Base-by-base conservation (phyloP, 2,329 filamentous ascomycete genomes). In the Fusarium devonianum region DNA sequence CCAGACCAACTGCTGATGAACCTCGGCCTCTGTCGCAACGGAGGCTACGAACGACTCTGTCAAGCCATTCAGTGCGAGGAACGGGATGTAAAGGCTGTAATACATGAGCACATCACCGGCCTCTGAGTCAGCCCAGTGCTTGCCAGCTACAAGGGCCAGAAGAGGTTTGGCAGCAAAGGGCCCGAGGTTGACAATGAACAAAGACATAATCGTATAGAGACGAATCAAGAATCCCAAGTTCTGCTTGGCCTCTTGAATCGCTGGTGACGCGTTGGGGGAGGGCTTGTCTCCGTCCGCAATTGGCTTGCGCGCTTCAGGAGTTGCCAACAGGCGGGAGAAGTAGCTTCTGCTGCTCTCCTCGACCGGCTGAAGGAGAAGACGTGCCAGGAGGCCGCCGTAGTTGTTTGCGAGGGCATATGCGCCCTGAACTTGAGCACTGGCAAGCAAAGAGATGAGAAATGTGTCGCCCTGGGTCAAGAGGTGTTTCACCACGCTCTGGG, bases 381-480 rank as follows among this genome's bases (percentile, higher is more conserved):
- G 84, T 0, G 94, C 94, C 19, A 96, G 76, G 0, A 99, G 82
- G 3, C 92, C 90, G 16, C 94, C 94, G 69, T 94, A 99, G 71
- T 97, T 99, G 64, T 92, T 92, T 41, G 93, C 94, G 5, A 99
- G 80, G 0, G 92, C 91, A 67, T 97, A 99, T 25, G 91, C 86
- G 11, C 94, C 94, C 74, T 97, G 94, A 4, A 92, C 88, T 30
- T 84, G 78, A 1, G 94, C 82, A 0, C 86, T 85, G 6, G 92
- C 87, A 48, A 97, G 79, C 10, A 86, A 75, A 12, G 89, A 87
- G 56, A 99, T 87, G 38, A 97, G 84, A 61, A 97, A 83, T 2
- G 92, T 91, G 73, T 99, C 94, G 51, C 93, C 94, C 73, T 97
- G 92, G 0, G 94, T 97, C 41, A 99, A 82, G 41, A 97, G 69